These are phyloP conservation scores for Hyphopichia fennica DNA, from an alignment of 1,139 yeast genomes.

Conservation along the genomic window DNA sequence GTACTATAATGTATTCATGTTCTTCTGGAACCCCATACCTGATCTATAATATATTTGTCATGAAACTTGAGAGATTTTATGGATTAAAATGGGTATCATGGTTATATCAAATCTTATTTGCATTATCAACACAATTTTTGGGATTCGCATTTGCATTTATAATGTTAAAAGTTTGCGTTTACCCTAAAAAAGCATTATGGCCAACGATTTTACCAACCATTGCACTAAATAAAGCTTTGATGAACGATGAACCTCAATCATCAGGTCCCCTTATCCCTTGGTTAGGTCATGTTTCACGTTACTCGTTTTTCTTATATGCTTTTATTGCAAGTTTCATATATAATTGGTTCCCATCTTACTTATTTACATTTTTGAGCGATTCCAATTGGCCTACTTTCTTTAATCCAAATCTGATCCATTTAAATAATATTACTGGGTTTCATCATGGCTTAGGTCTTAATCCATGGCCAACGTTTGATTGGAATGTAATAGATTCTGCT, in stretches of 20 bases:
- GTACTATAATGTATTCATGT: constrained; percentile 46
- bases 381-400: constrained; percentile 54
- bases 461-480: constrained; percentile 46
- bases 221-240: constrained; percentile 44
- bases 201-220: constrained; percentile 48
- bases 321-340: constrained; percentile 35
- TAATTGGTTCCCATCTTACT: constrained; percentile 45
- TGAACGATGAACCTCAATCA: constrained; percentile 27
- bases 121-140: constrained; percentile 43
- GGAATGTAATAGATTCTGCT: constrained; percentile 42
- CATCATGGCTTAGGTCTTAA: constrained; percentile 42
- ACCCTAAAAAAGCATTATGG: constrained; percentile 48
- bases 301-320: constrained; percentile 37
- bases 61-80: constrained; percentile 45
- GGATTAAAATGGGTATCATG: constrained; percentile 46
- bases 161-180: constrained; percentile 45
- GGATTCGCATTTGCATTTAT: constrained; percentile 51
- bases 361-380: constrained; percentile 41
- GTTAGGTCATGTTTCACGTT: constrained; percentile 36
- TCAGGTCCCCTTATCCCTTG: constrained; percentile 6
- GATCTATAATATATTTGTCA: constrained; percentile 44
- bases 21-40: constrained; percentile 48
- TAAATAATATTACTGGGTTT: constrained; percentile 40
- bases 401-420: constrained; percentile 38
- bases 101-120: constrained; percentile 37